These are phyloP conservation scores for Wickerhamiella azymoides DNA, from an alignment of 805 yeast species.

Conservation along the genomic window DNA sequence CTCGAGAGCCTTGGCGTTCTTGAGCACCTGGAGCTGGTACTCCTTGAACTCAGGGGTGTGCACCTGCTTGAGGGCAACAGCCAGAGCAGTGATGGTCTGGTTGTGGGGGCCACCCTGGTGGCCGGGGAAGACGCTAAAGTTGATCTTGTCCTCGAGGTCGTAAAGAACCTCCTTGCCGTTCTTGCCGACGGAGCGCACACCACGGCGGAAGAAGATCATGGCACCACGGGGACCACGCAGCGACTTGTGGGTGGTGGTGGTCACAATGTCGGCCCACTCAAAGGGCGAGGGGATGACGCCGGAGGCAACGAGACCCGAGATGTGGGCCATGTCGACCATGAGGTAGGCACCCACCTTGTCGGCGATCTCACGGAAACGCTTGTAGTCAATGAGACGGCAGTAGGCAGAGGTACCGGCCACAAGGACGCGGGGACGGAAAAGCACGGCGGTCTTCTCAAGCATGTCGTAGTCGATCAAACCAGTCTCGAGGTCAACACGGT, in stretches of 20 bases:
- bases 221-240: constrained; percentile 99
- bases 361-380: constrained; percentile 91
- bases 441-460: constrained; percentile 76
- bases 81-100: constrained; percentile 95
- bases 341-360: constrained; percentile 95
- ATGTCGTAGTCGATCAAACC: constrained; percentile 94
- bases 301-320: constrained; percentile 90
- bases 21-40: constrained; percentile 77
- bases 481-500: constrained; percentile 81
- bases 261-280: constrained; percentile 93
- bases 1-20: constrained; percentile 79
- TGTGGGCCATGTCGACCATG: constrained; percentile 97
- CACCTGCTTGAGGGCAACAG: constrained; percentile 93
- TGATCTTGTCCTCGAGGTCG: constrained; percentile 88
- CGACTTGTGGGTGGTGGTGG: constrained; percentile 97
- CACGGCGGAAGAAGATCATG: constrained; percentile 97
- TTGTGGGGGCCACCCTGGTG: constrained; percentile 99
- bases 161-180: constrained; percentile 83
- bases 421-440: constrained; percentile 90
- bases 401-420: constrained; percentile 99
- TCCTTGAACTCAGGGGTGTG: constrained; percentile 76
- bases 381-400: constrained; percentile 91
- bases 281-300: constrained; percentile 94
- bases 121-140: constrained; percentile 98
- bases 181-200: constrained; percentile 76